phyloP scores from a whole-genome alignment of 2,329 filamentous ascomycete genomes.

The Trichoderma breve region DNA sequence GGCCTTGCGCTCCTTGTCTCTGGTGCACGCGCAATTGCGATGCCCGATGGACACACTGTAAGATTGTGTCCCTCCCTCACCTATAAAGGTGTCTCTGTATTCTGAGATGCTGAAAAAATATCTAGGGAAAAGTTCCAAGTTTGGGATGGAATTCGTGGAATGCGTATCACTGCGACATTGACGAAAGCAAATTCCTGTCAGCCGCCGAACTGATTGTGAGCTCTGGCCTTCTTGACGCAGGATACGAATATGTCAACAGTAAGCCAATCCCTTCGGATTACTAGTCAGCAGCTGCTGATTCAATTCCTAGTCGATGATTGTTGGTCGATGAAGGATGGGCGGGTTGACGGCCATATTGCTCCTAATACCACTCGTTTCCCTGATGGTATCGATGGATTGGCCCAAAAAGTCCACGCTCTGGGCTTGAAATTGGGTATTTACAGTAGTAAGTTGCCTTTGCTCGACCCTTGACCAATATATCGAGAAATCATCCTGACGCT shows the following conservation, averaged over 20 bases:
- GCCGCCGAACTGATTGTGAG: conserved; percentile 48
- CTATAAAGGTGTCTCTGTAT: not conserved
- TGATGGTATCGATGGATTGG: conserved; percentile 53
- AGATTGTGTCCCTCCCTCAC: not conserved
- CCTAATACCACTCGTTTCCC: conserved; percentile 54
- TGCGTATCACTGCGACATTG: conserved; percentile 50
- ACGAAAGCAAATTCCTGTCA: conserved; percentile 47
- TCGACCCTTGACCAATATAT: not conserved
- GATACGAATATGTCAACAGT: conserved; percentile 57
- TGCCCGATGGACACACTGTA: conserved; percentile 16
- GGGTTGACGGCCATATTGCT: conserved; percentile 36
- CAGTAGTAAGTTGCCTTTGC: conserved; percentile 43
- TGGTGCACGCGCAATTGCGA: conserved; percentile 1
- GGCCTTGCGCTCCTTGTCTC: conserved; percentile 2
- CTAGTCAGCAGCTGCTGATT: not conserved
- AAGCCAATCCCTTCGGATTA: not conserved
- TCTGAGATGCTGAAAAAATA: not conserved
- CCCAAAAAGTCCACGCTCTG: conserved; percentile 52
- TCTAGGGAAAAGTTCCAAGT: conserved; percentile 34
- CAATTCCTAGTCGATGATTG: conserved; percentile 55
- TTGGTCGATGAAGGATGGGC: conserved; percentile 50
- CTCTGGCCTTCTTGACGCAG: conserved; percentile 50
- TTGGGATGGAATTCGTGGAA: conserved; percentile 55
- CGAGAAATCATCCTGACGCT: not conserved
- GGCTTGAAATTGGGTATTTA: conserved; percentile 65